Evolutionary conservation across 2,329 filamentous ascomycete species (phyloP), one percentile per base, ranked within the genome.

Genomic region (Plenodomus lindquistii): DNA sequence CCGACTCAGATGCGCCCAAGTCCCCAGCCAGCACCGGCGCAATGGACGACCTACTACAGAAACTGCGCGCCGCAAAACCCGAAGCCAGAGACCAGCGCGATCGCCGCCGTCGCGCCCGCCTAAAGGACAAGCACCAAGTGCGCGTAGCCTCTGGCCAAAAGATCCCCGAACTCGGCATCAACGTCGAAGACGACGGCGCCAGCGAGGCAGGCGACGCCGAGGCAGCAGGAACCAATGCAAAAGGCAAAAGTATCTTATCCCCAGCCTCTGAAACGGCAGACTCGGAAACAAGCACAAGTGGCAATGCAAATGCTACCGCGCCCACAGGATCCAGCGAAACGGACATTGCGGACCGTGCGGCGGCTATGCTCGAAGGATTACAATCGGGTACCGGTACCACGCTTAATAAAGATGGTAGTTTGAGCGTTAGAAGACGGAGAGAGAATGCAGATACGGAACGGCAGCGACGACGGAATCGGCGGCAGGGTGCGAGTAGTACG

Each of bases 41-140:
- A 43, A 97, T 99, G 92, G 94, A 99, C 75, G 90, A 88, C 35
- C 78, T 99, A 19, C 83, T 99, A 40, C 91, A 97, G 83, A 97
- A 97, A 75, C 79, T 99, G 46, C 88, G 94, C 48, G 92, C 91
- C 46, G 94, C 94, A 1, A 93, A 92, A 46, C 93, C 94, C 22
- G 90, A 96, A 75, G 85, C 89, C 21, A 82, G 89, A 70, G 92
- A 97, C 71, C 88, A 95, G 72, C 84, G 93, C 66, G 94, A 97
- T 72, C 85, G 91, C 61, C 85, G 94, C 55, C 85, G 93, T 49
- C 85, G 93, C 58, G 91, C 92, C 34, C 82, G 93, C 45, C 82
- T 97, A 61, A 95, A 96, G 81, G 92, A 96, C 67, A 82, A 86
- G 21, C 91, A 97, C 67, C 89, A 96, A 74, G 88, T 94, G 24